Evolutionary conservation across 306 rosid genomes (phyloP), one percentile per base, ranked within the genome.

Genomic region (Trichosanthes cucumerina): DNA sequence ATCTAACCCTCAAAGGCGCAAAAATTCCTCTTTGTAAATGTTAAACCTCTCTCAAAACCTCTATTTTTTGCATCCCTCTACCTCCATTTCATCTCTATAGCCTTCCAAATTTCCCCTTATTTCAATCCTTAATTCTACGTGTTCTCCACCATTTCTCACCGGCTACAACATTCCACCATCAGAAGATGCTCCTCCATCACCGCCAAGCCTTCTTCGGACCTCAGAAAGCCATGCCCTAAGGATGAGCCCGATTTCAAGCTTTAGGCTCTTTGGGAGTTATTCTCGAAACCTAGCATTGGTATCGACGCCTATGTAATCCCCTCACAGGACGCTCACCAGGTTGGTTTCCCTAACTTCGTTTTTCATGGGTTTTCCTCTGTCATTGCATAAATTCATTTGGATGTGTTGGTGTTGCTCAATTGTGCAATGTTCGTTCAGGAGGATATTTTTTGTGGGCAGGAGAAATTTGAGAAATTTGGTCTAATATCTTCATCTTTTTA

Each of bases 321-420:
- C 56, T 95, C 97, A 62, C 93, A 95, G 72, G 98, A 92, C 54
- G 96, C 98, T 84, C 98, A 95, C 85, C 97, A 95, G 97, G 98
- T 92, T 74, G 19, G 49, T 24, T 46, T 44, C n/a, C 21, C 7
- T 70, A 5, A 5, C 28, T 26, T 26, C 52, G 47, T 23, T 34
- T 62, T 31, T 0, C 8, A 9, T 62, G 41, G 6, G 28, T 23
- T 58, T 26, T 59, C 26, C 9, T 13, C 36, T 59, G 9, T 59
- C 0, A 9, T 36, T 52, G 26, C 34, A 5, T n/a, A 12, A 34
- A 39, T n/a, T 54, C 21, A 34, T 57, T 54, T 53, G 9, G 34
- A 53, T 54, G 26, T 50, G 57, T 50, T 18, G n/a, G 0, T 14
- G 7, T 49, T 11, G 1, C 14, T 56, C 10, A 43, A 49, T 4